These are phyloP conservation scores for Hirsutella minnesotensis DNA, from an alignment of 2,329 filamentous ascomycete species.

Conservation along the genomic window DNA sequence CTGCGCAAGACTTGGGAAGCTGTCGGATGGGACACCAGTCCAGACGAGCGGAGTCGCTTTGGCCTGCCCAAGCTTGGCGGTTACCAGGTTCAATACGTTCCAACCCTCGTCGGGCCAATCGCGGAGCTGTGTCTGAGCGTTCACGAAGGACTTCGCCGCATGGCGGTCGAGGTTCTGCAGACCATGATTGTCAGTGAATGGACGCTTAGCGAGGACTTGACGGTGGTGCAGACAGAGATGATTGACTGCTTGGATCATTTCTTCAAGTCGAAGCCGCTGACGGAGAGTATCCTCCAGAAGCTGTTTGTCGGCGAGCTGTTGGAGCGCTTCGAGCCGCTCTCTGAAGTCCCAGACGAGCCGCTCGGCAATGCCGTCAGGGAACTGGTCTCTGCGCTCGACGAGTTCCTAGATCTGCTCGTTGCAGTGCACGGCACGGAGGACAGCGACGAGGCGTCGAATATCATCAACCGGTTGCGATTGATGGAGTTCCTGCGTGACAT, in stretches of 20 bases:
- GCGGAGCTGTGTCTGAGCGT: constrained; percentile 92
- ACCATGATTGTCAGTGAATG: constrained; percentile 99
- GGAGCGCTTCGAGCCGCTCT: constrained; percentile 63
- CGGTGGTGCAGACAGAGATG: constrained; percentile 87
- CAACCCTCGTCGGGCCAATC: constrained; percentile 78
- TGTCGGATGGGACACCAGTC: constrained; percentile 86
- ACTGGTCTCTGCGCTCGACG: constrained; percentile 74
- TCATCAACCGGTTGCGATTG: constrained; percentile 77
- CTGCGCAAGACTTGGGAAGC: constrained; percentile 82
- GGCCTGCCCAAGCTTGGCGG: constrained; percentile 78
- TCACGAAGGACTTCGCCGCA: constrained; percentile 77
- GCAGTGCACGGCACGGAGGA: constrained; percentile 73
- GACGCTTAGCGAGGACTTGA: constrained; percentile 86
- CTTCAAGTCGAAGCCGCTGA: constrained; percentile 81
- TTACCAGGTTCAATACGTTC: constrained; percentile 97
- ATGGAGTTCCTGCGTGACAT: constrained; percentile 97
- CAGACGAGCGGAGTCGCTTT: constrained; percentile 68
- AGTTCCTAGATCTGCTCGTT: constrained; percentile 81
- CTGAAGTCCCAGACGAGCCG: constrained; percentile 54
- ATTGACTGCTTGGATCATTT: constrained; percentile 85
- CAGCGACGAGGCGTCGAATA: constrained; percentile 63
- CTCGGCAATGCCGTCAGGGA: constrained; percentile 67
- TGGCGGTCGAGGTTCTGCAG: constrained; percentile 86
- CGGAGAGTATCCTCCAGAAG: constrained; percentile 83
- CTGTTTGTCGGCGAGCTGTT: constrained; percentile 81